These are phyloP conservation scores for Insectozyma bohioensis DNA, from an alignment of 1,139 yeast species.

Conservation along the genomic window DNA sequence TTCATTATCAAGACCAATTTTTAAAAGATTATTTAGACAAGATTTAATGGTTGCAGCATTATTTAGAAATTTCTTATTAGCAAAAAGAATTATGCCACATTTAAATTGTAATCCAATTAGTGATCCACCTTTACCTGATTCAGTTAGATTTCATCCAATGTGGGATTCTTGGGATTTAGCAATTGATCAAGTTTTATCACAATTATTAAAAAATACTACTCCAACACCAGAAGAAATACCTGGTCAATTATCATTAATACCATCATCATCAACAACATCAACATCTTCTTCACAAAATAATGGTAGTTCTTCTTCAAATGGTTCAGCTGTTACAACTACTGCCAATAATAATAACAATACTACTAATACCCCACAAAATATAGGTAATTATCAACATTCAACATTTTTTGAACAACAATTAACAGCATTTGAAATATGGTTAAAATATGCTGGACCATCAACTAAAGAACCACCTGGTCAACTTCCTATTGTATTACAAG, in stretches of 20 bases:
- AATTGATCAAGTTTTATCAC: constrained; percentile 86
- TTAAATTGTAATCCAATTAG: constrained; percentile 93
- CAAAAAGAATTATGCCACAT: constrained; percentile 92
- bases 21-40: constrained; percentile 88
- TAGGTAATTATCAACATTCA: constrained; percentile 71
- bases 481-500: constrained; percentile 90
- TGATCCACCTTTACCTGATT: constrained; percentile 88
- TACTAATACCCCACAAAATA: constrained; percentile 25
- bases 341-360: not conserved
- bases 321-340: constrained; percentile 1
- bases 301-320: constrained; percentile 2
- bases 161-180: constrained; percentile 99
- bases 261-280: constrained; percentile 1
- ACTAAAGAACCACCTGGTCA: constrained; percentile 91
- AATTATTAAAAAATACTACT: constrained; percentile 52
- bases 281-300: not conserved
- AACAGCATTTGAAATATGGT: constrained; percentile 96
- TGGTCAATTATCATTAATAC: constrained; percentile 1
- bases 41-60: constrained; percentile 96
- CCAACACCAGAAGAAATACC: constrained; percentile 18
- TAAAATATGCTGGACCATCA: constrained; percentile 79
- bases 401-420: constrained; percentile 94
- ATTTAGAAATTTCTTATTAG: constrained; percentile 86
- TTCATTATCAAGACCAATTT: constrained; percentile 79
- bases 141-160: constrained; percentile 80